A percentile compares a stretch with the other conserved stretches of the same genome.
These are phyloP conservation scores for Gynochthodes officinalis DNA, from an alignment of 257 asterid genomes.

Conservation along the genomic window DNA sequence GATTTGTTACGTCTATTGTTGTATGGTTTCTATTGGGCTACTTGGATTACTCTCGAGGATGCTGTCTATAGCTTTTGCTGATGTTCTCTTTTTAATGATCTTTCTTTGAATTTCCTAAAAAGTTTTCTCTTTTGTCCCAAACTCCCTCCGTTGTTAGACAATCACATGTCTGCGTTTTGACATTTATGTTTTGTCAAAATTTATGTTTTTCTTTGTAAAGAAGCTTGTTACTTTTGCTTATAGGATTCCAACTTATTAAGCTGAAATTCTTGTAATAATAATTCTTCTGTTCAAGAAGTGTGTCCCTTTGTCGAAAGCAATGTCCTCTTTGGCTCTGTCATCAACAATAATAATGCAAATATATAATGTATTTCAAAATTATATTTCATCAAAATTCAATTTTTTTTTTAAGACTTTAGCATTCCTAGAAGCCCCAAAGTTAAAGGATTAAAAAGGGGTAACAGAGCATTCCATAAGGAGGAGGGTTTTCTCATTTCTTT, in stretches of 20 bases:
- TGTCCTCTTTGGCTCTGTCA: not conserved
- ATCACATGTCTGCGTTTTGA: not conserved
- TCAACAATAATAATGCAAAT: not conserved
- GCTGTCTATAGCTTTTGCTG: not conserved
- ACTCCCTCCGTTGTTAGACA: not conserved
- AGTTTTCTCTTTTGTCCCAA: not conserved
- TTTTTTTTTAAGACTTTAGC: too few species aligned
- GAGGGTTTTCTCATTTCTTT: not conserved
- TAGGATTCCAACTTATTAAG: not conserved
- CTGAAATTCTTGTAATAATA: not conserved
- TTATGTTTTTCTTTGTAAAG: not conserved
- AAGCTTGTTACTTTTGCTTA: not conserved
- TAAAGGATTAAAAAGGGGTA: not conserved
- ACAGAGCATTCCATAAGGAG: not conserved
- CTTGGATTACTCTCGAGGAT: not conserved
- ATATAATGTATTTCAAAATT: not conserved
- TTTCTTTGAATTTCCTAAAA: not conserved
- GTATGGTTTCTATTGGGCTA: not conserved
- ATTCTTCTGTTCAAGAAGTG: not conserved
- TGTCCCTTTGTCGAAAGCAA: not conserved
- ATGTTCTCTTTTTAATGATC: not conserved
- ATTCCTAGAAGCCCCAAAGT: not conserved
- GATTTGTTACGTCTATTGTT: too few species aligned
- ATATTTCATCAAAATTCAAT: not conserved
- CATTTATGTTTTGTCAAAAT: not conserved